Base-by-base conservation (phyloP, 352 stramenopile genomes). In the Phytophthora cryptogea region DNA sequence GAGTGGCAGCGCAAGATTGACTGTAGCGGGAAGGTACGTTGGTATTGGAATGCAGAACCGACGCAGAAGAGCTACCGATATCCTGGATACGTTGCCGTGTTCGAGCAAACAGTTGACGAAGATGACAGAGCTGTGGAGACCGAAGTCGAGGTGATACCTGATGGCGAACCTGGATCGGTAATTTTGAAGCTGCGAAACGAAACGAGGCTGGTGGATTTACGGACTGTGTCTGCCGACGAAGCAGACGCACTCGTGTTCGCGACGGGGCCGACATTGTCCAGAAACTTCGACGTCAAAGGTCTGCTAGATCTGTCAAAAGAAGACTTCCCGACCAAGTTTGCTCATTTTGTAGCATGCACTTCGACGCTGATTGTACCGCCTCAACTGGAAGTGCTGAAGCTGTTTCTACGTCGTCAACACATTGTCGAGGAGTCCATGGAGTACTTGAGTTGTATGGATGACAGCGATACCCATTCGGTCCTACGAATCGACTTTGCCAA, bases 401-500 rank as follows among this genome's bases (percentile, higher is more conserved):
- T 87, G 8, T 74, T 67, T 2, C 14, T 84, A 8, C 70, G 70
- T 23, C 77, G 77, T 16, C 61, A 80, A 0, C 66, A 69, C 8
- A 59, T 83, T 13, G 54, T 85, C 3, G 75, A 85, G 46, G 66
- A 88, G 14, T 85, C 78, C 14, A 59, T 85, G 7, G 70, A 85
- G 37, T 77, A 83, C 42, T 58, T 86, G 9, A 74, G 59, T 42
- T 83, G 76, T 16, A 57, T 86, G 40, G 64, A 73, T 23, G 48
- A 63, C 16, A 65, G 55, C 9, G 59, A 82, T 45, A 49, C 76
- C 16, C 59, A 60, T 28, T 76, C 72, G 3, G 63, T 75, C 4
- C 54, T 86, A 35, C 71, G 80, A 10, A 78, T 92, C 20, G 65
- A 90, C 28, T 95, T 96, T 57, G 59, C 80, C 6, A 72, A 72